A percentile compares a stretch with the other conserved stretches of the same genome.
Evolutionary conservation across 2,329 filamentous ascomycete genomes (phyloP).

Genomic region (Colletotrichum cuscutae): DNA sequence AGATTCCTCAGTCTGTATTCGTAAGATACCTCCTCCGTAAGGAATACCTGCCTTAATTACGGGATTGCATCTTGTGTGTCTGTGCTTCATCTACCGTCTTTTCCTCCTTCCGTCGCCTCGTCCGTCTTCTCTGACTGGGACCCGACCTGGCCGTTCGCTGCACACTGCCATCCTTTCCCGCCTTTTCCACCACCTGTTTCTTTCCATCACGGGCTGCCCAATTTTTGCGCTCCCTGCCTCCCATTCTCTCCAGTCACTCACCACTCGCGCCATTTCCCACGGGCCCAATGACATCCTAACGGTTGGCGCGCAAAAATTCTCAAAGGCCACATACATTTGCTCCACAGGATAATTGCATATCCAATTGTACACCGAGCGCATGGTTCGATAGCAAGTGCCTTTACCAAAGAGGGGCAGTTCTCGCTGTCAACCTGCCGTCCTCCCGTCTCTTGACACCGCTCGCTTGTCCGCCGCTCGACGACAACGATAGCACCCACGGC

Average conservation of each 20-base stretch:
- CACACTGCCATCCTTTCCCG: slow-evolving; percentile 21
- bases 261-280: slow-evolving; percentile 8
- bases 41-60: background rate
- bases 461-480: background rate
- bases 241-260: background rate
- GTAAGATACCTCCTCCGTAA: background rate
- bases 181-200: slow-evolving; percentile 16
- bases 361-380: slow-evolving; percentile 6
- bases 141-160: slow-evolving; percentile 12
- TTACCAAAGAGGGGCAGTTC: slow-evolving; percentile 23
- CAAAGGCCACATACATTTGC: background rate
- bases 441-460: background rate
- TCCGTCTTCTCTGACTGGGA: background rate
- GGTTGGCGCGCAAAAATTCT: background rate
- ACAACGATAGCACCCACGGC: background rate
- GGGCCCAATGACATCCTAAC: background rate
- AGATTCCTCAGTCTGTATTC: background rate
- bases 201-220: slow-evolving; percentile 15
- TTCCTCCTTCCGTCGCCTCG: background rate
- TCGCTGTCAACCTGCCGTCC: background rate
- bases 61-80: background rate
- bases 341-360: background rate
- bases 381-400: slow-evolving; percentile 6
- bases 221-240: background rate
- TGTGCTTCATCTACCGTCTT: slow-evolving; percentile 11